A percentile compares a stretch with the other conserved stretches of the same genome.
Conservation (phyloP, 2,329 filamentous ascomycete genomes). For the Pseudogymnoascus sp. region DNA sequence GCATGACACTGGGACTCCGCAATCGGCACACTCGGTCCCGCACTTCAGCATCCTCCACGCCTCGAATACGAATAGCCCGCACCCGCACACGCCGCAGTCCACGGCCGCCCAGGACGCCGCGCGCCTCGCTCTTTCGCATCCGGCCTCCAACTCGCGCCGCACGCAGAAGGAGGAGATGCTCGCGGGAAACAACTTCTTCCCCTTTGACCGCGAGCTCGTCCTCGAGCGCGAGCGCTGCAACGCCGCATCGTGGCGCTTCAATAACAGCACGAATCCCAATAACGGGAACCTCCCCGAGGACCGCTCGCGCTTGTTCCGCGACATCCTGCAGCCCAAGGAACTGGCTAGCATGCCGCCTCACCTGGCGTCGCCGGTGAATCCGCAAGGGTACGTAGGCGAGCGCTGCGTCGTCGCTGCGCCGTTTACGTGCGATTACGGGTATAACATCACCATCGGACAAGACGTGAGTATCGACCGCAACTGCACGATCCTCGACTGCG, state of each 20-base stretch:
- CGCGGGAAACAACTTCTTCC: constrained; percentile 67
- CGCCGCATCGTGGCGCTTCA: constrained; percentile 75
- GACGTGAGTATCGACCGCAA: constrained; percentile 76
- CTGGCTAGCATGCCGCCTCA: constrained; percentile 48
- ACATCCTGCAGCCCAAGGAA: constrained; percentile 60
- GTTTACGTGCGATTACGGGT: constrained; percentile 91
- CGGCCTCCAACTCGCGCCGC: constrained; percentile 22
- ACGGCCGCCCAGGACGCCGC: constrained; percentile 21
- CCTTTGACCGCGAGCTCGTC: constrained; percentile 68
- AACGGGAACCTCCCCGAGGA: constrained; percentile 63
- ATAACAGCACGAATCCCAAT: constrained; percentile 70
- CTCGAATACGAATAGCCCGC: constrained; percentile 42
- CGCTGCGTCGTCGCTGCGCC: constrained; percentile 76
- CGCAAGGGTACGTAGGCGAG: constrained; percentile 59
- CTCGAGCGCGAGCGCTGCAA: constrained; percentile 81
- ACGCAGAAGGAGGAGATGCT: constrained; percentile 91
- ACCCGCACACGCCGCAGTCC: constrained; percentile 28
- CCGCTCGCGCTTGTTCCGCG: constrained; percentile 59
- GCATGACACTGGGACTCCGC: constrained; percentile 45
- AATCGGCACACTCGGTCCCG: constrained; percentile 35
- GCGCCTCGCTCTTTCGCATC: constrained; percentile 28
- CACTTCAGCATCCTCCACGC: constrained; percentile 50
- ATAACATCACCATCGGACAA: constrained; percentile 83
- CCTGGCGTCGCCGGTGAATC: constrained; percentile 43
- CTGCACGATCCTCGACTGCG: constrained; percentile 82